Evolutionary conservation across 176 grass and related monocot species (phyloP).

Genomic region (Aechmea fasciata): DNA sequence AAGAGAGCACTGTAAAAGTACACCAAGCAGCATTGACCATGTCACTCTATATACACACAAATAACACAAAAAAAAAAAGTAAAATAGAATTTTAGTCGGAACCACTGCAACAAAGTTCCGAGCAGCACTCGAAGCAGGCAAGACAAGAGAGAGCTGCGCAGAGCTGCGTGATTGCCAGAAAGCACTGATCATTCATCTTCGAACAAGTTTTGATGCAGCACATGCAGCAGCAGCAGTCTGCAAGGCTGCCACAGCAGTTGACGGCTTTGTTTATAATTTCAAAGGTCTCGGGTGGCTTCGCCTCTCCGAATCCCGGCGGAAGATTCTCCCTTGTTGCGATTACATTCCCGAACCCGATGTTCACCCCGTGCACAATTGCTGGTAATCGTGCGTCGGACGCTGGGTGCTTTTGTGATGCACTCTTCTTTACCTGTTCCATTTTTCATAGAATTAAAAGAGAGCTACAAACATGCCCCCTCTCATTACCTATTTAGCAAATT

Average conservation of each 20-base stretch:
- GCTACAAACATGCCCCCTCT: too few species aligned
- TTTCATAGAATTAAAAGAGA: not conserved
- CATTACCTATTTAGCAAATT: too few species aligned
- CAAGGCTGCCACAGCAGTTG: constrained; percentile 45
- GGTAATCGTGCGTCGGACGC: constrained; percentile 15
- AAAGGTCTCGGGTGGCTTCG: constrained; percentile 25
- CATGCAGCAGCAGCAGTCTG: constrained; percentile 64
- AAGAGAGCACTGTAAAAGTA: not conserved
- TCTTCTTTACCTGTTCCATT: constrained; percentile 35
- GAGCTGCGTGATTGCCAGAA: constrained; percentile 47
- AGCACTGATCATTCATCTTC: constrained; percentile 66
- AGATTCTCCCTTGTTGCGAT: constrained; percentile 56
- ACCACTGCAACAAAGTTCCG: constrained; percentile 43
- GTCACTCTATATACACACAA: constrained; percentile 20
- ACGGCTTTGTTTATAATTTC: constrained; percentile 42
- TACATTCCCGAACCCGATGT: constrained; percentile 61
- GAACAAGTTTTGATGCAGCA: constrained; percentile 68
- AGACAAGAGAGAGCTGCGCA: constrained; percentile 59
- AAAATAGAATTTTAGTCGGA: constrained; percentile 28
- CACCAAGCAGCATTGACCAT: not conserved
- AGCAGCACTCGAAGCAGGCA: constrained; percentile 76
- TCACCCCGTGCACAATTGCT: constrained; percentile 26
- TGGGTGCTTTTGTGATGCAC: constrained; percentile 14
- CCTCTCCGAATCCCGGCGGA: constrained; percentile 26
- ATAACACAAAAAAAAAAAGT: constrained; percentile 3